Evolutionary conservation across 495 filamentous ascomycete species (phyloP).

Genomic region (Aspergillus indologenus): DNA sequence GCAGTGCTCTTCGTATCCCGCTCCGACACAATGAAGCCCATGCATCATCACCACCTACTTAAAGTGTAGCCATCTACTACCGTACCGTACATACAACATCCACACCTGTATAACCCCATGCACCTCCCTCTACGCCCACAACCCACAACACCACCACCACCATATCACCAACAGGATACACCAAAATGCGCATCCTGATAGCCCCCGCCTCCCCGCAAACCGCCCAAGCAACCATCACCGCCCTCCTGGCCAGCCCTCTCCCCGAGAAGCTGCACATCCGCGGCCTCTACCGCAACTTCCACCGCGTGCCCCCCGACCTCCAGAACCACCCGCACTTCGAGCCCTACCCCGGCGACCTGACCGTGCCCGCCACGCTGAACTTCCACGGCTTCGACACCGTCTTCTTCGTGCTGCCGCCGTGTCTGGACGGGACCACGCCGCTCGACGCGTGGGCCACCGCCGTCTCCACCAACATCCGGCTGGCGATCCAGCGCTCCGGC

Average conservation of each 20-base stretch:
- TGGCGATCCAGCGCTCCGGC: not conserved
- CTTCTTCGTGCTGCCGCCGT: constrained; percentile 8
- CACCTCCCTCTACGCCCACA: not conserved
- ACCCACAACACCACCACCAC: not conserved
- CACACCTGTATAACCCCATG: too few relatives aligned
- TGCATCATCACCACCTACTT: too few relatives aligned
- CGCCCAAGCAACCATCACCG: constrained; percentile 4
- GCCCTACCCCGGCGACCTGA: constrained; percentile 4
- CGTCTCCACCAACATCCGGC: constrained; percentile 1
- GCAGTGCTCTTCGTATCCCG: too few relatives aligned
- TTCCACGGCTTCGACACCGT: constrained; percentile 7
- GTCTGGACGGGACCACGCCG: not conserved
- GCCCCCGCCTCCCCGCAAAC: constrained; percentile 13
- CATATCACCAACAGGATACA: not conserved
- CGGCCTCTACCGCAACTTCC: constrained; percentile 11
- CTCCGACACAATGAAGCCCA: too few relatives aligned
- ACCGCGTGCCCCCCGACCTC: constrained; percentile 8
- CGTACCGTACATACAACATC: too few relatives aligned
- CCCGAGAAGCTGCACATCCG: not conserved
- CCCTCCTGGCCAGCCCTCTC: not conserved
- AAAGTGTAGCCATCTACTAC: too few relatives aligned
- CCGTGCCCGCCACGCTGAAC: constrained; percentile 2
- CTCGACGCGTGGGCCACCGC: not conserved
- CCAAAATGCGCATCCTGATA: constrained; percentile 11
- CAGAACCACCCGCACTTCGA: constrained; percentile 2